Percentiles rank a stretch among this genome's conserved stretches.
phyloP scores from a whole-genome alignment of 257 asterid genomes.

The Schizonepeta tenuifolia region DNA sequence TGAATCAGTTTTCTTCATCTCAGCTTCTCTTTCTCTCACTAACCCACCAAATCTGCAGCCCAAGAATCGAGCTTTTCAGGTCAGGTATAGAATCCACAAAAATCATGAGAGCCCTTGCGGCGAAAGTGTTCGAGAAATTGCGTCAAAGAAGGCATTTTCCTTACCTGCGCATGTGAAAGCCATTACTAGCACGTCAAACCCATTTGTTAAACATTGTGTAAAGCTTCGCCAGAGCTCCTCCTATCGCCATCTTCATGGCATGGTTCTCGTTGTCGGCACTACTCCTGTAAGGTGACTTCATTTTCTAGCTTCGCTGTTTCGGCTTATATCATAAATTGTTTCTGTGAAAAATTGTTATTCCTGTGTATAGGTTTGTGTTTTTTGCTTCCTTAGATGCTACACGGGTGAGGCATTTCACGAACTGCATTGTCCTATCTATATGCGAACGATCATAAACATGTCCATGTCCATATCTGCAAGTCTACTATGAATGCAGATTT shows the following conservation, averaged over 20 bases:
- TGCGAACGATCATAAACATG: neutral
- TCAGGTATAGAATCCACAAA: constrained; percentile 32
- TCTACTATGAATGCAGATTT: neutral
- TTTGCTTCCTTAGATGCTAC: neutral
- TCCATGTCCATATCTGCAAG: neutral
- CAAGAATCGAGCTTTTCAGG: constrained; percentile 29
- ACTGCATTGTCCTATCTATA: constrained; percentile 1
- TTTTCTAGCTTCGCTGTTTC: neutral
- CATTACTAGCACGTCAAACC: constrained; percentile 88
- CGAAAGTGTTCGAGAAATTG: constrained; percentile 35
- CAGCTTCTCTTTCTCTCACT: constrained; percentile 28
- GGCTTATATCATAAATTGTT: constrained; percentile 9
- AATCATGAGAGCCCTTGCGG: constrained; percentile 24
- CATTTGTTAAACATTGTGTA: constrained; percentile 87
- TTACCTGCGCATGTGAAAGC: constrained; percentile 57
- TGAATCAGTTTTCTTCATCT: constrained; percentile 37
- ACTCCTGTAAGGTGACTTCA: constrained; percentile 69
- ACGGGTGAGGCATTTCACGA: neutral
- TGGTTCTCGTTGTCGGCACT: constrained; percentile 78
- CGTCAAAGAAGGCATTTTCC: constrained; percentile 38
- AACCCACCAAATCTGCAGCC: constrained; percentile 33
- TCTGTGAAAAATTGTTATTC: neutral
- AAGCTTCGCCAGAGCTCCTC: constrained; percentile 87
- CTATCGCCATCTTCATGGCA: constrained; percentile 78
- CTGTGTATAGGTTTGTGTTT: neutral